Evolutionary conservation across 352 stramenopile species (phyloP), one percentile per base, ranked within the genome.

Genomic region (Globisporangium okanoganense): DNA sequence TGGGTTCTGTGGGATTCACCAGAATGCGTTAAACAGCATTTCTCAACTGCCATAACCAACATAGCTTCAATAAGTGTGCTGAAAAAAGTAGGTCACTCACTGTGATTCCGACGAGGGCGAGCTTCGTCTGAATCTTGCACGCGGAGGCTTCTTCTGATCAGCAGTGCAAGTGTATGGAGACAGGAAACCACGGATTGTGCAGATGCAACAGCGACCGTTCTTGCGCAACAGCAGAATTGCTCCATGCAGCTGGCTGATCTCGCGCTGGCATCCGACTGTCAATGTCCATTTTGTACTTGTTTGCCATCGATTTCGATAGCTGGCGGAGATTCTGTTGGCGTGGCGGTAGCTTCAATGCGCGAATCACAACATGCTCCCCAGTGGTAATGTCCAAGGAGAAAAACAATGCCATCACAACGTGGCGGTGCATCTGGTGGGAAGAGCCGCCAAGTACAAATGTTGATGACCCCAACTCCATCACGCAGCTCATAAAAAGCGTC

Each of bases 401-500:
- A 38, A 78, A 85, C 18, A 89, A 58, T 43, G 73, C 79, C 8
- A 81, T 66, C 22, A 52, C 61, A 52, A 54, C 69, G 1, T 58
- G 70, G 47, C 31, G 43, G 9, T 56, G 52, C 9, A 13, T 33
- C 24, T 7, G 50, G 33, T 14, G 48, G 24, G 43, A 36, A 1
- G 27, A 35, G 16, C 20, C 48, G 2, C 27, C 24, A 52, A 43
- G 20, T 22, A 36, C 29, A 16, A 13, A 14, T 0, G 29, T 27
- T 13, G 62, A 58, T 5, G 62, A 62, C 24, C 71, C 62, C 20
- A 89, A 64, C 47, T 75, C 74, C 41, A 83, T 65, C 8, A 76
- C 70, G 29, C 61, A 85, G 24, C 56, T 75, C 68, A 88, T 76
- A 61, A 84, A 87, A 31, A 84, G 16, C 18, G 58, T 68, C 12